phyloP scores from a whole-genome alignment of 108 stramenopile species.

The Pseudonitzschia multistriata region DNA sequence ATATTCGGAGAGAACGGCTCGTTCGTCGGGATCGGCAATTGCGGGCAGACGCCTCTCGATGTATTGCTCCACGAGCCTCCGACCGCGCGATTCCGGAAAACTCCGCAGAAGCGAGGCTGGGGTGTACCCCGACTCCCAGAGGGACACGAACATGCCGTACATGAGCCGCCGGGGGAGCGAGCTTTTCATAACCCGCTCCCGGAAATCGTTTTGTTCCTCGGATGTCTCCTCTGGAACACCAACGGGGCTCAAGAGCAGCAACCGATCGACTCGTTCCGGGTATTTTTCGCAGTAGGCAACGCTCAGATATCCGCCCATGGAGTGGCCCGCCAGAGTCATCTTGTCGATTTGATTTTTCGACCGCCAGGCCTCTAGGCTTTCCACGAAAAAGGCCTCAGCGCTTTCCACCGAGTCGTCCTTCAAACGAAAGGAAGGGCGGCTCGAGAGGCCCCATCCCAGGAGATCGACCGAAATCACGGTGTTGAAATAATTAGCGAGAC shows the following conservation, averaged over 20 bases:
- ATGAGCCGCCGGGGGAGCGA: slow-evolving; percentile 33
- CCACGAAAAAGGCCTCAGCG: slow-evolving; percentile 84
- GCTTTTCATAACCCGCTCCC: slow-evolving; percentile 23
- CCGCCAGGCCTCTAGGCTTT: slow-evolving; percentile 82
- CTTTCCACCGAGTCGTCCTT: slow-evolving; percentile 18
- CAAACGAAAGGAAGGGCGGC: slow-evolving; percentile 58
- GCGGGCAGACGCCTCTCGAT: slow-evolving; percentile 57
- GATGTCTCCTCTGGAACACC: slow-evolving; percentile 72
- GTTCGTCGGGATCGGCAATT: slow-evolving; percentile 53
- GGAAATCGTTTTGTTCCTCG: slow-evolving; percentile 21
- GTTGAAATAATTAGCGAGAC: slow-evolving; percentile 52
- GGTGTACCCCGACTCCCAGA: slow-evolving; percentile 42
- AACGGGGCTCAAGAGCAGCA: slow-evolving; percentile 77
- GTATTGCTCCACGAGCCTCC: slow-evolving; percentile 44
- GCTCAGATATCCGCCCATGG: slow-evolving; percentile 86
- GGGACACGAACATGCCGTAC: slow-evolving; percentile 21
- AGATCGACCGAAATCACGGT: slow-evolving; percentile 78
- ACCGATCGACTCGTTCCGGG: slow-evolving; percentile 80
- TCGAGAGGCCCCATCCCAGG: slow-evolving; percentile 87
- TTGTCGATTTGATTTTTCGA: slow-evolving; percentile 16
- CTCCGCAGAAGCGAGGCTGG: slow-evolving; percentile 60
- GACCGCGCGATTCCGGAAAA: slow-evolving; percentile 33
- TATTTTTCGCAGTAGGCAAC: slow-evolving; percentile 89
- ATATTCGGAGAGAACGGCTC: slow-evolving; percentile 58
- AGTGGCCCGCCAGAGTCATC: slow-evolving; percentile 73